Conservation (phyloP, 1,139 yeast species). For the Blastobotrys buckinghamii region DNA sequence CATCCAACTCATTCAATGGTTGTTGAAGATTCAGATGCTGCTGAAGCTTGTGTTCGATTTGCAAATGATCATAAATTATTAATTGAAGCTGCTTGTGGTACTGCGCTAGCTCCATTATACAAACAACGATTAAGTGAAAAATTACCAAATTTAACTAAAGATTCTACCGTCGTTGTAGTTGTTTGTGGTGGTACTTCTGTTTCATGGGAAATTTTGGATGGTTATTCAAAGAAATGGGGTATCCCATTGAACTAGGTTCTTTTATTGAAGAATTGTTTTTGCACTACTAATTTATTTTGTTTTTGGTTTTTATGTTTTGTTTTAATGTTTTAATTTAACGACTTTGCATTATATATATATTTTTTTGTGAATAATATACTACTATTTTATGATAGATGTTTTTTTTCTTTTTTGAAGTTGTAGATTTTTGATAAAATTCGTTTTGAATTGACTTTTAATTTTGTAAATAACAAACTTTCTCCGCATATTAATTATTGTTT, state of each 20-base stretch:
- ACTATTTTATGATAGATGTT: neutral
- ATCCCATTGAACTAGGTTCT: slow-evolving; percentile 7
- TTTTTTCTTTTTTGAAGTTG: neutral
- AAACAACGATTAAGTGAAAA: slow-evolving; percentile 23
- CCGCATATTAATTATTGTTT: too few relatives aligned
- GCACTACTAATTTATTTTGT: neutral
- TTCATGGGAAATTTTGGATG: slow-evolving; percentile 26
- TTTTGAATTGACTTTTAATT: too few relatives aligned
- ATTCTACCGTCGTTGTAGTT: slow-evolving; percentile 28
- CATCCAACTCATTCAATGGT: slow-evolving; percentile 42
- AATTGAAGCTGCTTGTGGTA: slow-evolving; percentile 75
- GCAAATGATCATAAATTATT: slow-evolving; percentile 47
- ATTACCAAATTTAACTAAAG: slow-evolving; percentile 24
- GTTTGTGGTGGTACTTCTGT: slow-evolving; percentile 34
- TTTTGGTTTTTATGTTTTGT: neutral
- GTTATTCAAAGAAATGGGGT: slow-evolving; percentile 21
- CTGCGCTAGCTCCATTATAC: slow-evolving; percentile 53
- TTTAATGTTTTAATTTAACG: neutral
- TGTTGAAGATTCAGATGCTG: slow-evolving; percentile 53
- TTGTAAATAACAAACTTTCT: too few relatives aligned
- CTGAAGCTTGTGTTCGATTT: slow-evolving; percentile 46
- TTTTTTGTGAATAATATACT: neutral
- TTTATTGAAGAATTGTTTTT: too few relatives aligned
- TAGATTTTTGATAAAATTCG: too few relatives aligned
- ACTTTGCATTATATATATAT: neutral